Evolutionary conservation across 495 filamentous ascomycete species (phyloP), one percentile per base, ranked within the genome.

Genomic region (Penicillium cosmopolitanum): DNA sequence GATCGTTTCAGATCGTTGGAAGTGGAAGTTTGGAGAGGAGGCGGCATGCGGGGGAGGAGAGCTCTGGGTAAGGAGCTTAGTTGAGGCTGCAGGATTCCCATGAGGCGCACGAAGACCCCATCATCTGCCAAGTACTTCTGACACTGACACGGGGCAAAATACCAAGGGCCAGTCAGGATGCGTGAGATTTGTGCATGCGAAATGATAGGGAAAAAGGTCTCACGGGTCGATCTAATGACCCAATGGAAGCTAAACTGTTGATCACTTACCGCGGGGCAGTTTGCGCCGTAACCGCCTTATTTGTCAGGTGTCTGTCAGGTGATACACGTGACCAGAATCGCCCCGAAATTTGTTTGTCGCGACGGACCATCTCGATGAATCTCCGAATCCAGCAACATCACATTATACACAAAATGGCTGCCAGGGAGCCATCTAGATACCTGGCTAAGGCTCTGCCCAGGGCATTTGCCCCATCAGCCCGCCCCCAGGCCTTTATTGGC

Each of bases 361-460:
- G 60, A 28, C 51, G 21, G 11, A 33, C 43, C 18, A 15, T 16
- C 21, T 16, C 13, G 19, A 50, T 38, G 9, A 35, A 43, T 12
- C 56, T 51, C 60, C 58, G 56, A 61, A 25, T 61, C 53, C 62
- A 55, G 60, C 63, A 54, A 66, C 50, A 64, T 51, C 56, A 52
- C 59, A 57, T 55, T 61, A 34, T 13, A 66, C 47, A 33, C 56
- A 59, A 58, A 69, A 80, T 80, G 78, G 75, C 78, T 68, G 68
- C 71, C 60, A 72, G 72, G 52, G 74, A 75, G 63, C 64, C 77
- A 51, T 78, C 75, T 19, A 75, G 73, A 65, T 73, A 74, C 63
- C 70, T 80, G 52, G 64, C 73, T 67, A 74, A 71, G 71, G 74
- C 73, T 65, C 60, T 80, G 64, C 71, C 75, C 5, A 65, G 78